Evolutionary conservation across 2,329 filamentous ascomycete genomes (phyloP), one percentile per base, ranked within the genome.

Genomic region (Chaetoscypha palmicola): DNA sequence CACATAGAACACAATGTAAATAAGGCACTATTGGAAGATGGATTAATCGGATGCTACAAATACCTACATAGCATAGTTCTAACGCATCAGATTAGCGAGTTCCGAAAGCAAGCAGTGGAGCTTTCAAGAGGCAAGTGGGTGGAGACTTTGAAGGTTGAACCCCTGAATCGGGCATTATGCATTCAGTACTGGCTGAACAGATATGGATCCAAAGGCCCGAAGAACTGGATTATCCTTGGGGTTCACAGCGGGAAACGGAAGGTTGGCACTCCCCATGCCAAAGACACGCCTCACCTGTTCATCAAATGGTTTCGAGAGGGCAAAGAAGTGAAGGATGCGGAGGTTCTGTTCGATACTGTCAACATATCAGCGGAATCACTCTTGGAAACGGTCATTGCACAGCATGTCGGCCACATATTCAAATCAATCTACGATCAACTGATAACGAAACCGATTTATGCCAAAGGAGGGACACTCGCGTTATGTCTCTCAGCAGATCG

Each of bases 201-300:
- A 55, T 72, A 74, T 45, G 59, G 63, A 17, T 60, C 65, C 22
- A 68, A 68, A 31, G 78, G 78, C 1, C 72, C 76, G 12, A 95
- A 94, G 68, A 94, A 81, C 62, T 98, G 92, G 91, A 72, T 98
- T 37, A 82, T 97, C 52, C 71, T 98, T 39, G 90, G 89, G 8
- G 77, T 95, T 26, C 74, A 80, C 47, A 89, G 81, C 58, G 82
- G 82, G 23, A 71, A 68, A 42, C 51, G 53, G 11, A 72, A 69
- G 45, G 60, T 63, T 32, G 65, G 66, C 8, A 63, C 62, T 10
- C 49, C 62, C 1, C 66, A 72, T 39, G 58, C 66, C 3, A 71
- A 67, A 46, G 55, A 66, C 2, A 67, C 74, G 0, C 83, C 79
- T 52, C 66, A 64, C 37, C 61, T 92, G 35, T 72, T 68, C 2